Evolutionary conservation across 2,329 filamentous ascomycete species (phyloP).

Genomic region (Penicillium concentricum): DNA sequence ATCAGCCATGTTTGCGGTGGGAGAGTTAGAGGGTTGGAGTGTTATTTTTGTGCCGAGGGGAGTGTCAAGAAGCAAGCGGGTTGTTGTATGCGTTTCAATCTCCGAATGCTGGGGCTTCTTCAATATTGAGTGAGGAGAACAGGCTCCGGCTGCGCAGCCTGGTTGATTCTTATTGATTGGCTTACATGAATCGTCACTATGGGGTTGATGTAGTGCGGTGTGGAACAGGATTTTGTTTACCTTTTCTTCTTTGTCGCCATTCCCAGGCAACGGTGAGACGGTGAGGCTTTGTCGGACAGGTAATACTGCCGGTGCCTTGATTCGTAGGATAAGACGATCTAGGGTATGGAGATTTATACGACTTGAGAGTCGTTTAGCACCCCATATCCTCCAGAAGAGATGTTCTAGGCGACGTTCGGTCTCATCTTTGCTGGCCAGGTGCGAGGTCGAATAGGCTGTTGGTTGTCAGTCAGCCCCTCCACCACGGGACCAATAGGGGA

Average conservation of each 20-base stretch:
- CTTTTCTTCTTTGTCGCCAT: background rate
- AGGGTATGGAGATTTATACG: conserved; percentile 42
- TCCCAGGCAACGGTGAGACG: background rate
- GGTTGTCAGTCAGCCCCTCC: background rate
- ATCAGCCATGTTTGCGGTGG: conserved; percentile 18
- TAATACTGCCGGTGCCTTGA: conserved; percentile 35
- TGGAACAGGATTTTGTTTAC: background rate
- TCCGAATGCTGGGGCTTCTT: conserved; percentile 36
- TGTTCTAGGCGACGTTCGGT: conserved; percentile 49
- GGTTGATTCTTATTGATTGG: background rate
- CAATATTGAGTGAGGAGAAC: conserved; percentile 36
- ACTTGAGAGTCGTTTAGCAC: conserved; percentile 38
- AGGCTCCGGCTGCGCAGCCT: background rate
- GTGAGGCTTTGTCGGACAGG: background rate
- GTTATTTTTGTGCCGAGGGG: conserved; percentile 26
- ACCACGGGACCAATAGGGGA: background rate
- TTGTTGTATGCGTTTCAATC: conserved; percentile 30
- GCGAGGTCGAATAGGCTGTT: conserved; percentile 49
- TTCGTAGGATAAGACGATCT: conserved; percentile 45
- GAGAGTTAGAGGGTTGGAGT: conserved; percentile 26
- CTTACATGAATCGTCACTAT: background rate
- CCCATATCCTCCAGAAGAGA: conserved; percentile 55
- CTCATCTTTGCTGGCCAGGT: conserved; percentile 42
- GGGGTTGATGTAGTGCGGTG: background rate
- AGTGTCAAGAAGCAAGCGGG: conserved; percentile 32